phyloP scores from a whole-genome alignment of 441 rosid genomes.

The Euphorbia corollata region DNA sequence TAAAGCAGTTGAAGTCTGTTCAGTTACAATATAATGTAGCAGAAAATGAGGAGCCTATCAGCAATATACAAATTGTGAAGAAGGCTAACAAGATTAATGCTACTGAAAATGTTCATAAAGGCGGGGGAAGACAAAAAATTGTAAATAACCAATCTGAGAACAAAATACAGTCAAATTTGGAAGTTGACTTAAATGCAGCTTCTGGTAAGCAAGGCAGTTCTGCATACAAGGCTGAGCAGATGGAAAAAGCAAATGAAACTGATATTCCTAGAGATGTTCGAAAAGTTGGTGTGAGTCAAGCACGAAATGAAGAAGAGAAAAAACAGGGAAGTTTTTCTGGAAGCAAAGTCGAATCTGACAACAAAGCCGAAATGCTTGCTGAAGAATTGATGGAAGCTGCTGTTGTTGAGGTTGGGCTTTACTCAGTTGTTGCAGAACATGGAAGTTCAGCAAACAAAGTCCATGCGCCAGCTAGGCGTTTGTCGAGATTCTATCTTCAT shows the following conservation, averaged over 20 bases:
- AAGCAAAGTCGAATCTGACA: conserved; percentile 36
- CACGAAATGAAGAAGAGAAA: conserved; percentile 26
- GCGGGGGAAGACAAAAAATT: conserved; percentile 25
- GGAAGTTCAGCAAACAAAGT: conserved; percentile 78
- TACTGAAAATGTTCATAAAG: conserved; percentile 23
- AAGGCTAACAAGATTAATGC: conserved; percentile 24
- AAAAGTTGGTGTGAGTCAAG: conserved; percentile 10
- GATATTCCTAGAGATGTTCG: conserved; percentile 19
- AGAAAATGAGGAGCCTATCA: conserved; percentile 26
- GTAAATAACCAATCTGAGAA: conserved; percentile 22
- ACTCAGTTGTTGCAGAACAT: conserved; percentile 82
- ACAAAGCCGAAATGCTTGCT: conserved; percentile 48
- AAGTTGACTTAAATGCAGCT: conserved; percentile 42
- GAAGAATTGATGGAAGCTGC: conserved; percentile 90
- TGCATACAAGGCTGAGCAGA: conserved; percentile 38
- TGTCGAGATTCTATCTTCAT: conserved; percentile 76
- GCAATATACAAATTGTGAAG: conserved; percentile 20
- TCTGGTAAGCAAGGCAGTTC: conserved; percentile 52
- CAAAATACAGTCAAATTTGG: conserved; percentile 34
- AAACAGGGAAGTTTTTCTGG: conserved; percentile 22
- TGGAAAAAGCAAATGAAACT: conserved; percentile 26
- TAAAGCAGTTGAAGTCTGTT: conserved; percentile 57
- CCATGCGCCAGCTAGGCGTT: conserved; percentile 89
- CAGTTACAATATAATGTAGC: conserved; percentile 41
- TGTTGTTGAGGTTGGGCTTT: conserved; percentile 72